Evolutionary conservation across 352 stramenopile species (phyloP).

Genomic region (Phytophthora ramorum): DNA sequence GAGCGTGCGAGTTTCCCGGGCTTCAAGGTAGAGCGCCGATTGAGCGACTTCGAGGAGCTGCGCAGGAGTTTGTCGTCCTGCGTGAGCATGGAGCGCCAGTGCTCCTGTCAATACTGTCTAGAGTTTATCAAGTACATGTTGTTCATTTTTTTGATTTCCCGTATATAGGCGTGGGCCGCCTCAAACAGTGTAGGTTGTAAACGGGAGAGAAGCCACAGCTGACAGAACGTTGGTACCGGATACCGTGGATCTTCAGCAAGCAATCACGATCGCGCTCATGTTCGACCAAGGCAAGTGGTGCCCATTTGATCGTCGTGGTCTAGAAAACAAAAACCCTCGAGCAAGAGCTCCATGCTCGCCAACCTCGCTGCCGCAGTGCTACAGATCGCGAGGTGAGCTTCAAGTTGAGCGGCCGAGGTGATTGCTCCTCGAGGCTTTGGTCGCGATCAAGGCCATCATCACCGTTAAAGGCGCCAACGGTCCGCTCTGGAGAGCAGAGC

Average conservation of each 20-base stretch:
- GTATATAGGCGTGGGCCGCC: too few relatives aligned
- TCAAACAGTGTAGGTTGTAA: too few relatives aligned
- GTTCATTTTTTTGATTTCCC: too few relatives aligned
- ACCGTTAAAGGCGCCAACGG: background rate
- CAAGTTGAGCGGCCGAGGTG: background rate
- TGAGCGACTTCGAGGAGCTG: conserved; percentile 57
- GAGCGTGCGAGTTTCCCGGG: conserved; percentile 17
- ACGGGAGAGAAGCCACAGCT: too few relatives aligned
- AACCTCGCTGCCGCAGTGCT: background rate
- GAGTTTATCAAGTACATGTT: conserved; percentile 49
- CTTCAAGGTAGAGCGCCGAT: conserved; percentile 52
- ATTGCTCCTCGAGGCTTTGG: background rate
- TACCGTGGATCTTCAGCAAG: background rate
- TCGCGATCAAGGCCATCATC: conserved; percentile 3
- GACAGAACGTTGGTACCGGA: too few relatives aligned
- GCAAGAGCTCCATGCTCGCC: background rate
- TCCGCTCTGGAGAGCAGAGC: background rate
- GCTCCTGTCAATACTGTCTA: conserved; percentile 55
- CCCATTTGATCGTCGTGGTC: background rate
- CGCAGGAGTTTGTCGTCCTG: conserved; percentile 36
- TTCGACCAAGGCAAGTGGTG: background rate
- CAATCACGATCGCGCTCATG: background rate
- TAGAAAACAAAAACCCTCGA: background rate
- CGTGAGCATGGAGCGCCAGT: conserved; percentile 44
- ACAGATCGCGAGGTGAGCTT: background rate